Evolutionary conservation across 2,329 filamentous ascomycete species (phyloP).

Genomic region (Cylindrodendrum hubeiense): DNA sequence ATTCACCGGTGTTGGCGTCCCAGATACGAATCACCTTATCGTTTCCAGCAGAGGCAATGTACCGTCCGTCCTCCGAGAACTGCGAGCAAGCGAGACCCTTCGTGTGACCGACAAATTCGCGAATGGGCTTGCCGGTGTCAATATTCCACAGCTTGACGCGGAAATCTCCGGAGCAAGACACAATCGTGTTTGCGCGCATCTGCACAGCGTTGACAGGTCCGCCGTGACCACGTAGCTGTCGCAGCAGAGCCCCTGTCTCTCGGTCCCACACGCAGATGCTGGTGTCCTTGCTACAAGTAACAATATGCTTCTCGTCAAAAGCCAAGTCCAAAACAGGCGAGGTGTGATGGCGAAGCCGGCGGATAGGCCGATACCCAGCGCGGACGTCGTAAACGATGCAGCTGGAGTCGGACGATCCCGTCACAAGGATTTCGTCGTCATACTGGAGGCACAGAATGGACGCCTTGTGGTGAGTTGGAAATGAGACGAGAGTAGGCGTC

Average conservation of each 20-base stretch:
- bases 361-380: slow-evolving; percentile 82
- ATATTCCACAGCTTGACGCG: slow-evolving; percentile 97
- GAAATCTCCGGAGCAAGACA: slow-evolving; percentile 94
- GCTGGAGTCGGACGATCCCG: slow-evolving; percentile 90
- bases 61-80: slow-evolving; percentile 94
- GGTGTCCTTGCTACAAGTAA: slow-evolving; percentile 96
- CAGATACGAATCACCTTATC: slow-evolving; percentile 97
- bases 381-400: slow-evolving; percentile 93
- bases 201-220: slow-evolving; percentile 98
- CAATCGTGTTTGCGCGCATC: slow-evolving; percentile 90
- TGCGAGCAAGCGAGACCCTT: slow-evolving; percentile 96
- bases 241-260: slow-evolving; percentile 78
- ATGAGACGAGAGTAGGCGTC: slow-evolving; percentile 67
- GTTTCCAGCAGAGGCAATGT: slow-evolving; percentile 93
- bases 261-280: slow-evolving; percentile 97
- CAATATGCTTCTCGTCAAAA: slow-evolving; percentile 91
- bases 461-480: slow-evolving; percentile 81
- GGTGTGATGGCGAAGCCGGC: slow-evolving; percentile 81
- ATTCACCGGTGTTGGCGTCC: slow-evolving; percentile 90
- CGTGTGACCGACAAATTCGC: slow-evolving; percentile 90
- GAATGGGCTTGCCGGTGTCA: slow-evolving; percentile 86
- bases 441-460: slow-evolving; percentile 97
- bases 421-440: slow-evolving; percentile 92
- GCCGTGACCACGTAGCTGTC: slow-evolving; percentile 84
- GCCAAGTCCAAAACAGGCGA: slow-evolving; percentile 94